These are phyloP conservation scores for Kwoniella europaea DNA, from an alignment of 768 basidiomycete species.

Conservation along the genomic window DNA sequence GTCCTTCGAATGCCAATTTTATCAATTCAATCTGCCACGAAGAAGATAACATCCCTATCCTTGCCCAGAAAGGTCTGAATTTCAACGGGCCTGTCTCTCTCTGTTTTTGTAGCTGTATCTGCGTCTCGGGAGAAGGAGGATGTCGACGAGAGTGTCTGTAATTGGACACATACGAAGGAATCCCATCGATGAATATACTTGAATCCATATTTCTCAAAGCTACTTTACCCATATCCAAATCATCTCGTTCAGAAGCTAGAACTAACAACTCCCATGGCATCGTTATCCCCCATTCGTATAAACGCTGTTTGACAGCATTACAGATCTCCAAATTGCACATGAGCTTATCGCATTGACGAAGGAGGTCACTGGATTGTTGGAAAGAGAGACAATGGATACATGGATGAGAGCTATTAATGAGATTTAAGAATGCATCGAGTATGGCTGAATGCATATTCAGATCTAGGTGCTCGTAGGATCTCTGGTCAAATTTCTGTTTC, in stretches of 20 bases:
- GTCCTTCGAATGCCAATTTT: not conserved
- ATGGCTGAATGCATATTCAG: not conserved
- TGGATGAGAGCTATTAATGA: not conserved
- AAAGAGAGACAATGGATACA: not conserved
- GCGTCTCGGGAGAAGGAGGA: too few species aligned
- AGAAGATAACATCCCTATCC: not conserved
- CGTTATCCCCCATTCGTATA: not conserved
- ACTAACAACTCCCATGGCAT: constrained; percentile 2
- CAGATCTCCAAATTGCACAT: not conserved
- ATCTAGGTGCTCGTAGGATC: not conserved
- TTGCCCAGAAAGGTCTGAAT: not conserved
- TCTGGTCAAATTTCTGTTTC: not conserved
- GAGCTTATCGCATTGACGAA: not conserved
- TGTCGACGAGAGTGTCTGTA: too few species aligned
- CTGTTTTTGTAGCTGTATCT: too few species aligned
- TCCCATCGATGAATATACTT: not conserved
- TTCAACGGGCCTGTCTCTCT: too few species aligned
- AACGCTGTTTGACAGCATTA: not conserved
- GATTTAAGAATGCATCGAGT: not conserved
- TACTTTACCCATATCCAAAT: not conserved
- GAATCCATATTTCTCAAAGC: not conserved
- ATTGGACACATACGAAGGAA: too few species aligned
- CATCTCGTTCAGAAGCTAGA: not conserved
- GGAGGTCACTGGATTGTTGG: not conserved
- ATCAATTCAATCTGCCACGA: constrained; percentile 9